Evolutionary conservation across 257 asterid genomes (phyloP).

Genomic region (Cordia subcordata): DNA sequence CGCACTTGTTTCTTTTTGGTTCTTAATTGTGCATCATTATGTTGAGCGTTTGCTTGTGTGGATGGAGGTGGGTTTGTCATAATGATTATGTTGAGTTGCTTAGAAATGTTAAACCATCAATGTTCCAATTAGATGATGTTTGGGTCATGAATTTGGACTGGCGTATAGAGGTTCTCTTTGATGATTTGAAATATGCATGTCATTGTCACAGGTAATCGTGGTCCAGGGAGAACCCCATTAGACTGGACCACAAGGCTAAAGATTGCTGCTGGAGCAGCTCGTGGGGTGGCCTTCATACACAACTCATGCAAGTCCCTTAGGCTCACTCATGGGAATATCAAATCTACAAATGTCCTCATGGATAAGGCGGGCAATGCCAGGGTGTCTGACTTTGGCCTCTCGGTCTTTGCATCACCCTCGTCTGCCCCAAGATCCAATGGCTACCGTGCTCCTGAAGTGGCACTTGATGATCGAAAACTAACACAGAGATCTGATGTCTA

Average conservation of each 20-base stretch:
- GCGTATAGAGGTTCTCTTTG: background rate
- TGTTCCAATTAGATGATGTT: too few species aligned
- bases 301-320: conserved; percentile 54
- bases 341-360: conserved; percentile 78
- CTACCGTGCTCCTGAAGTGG: conserved; percentile 77
- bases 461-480: conserved; percentile 48
- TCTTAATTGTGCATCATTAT: too few species aligned
- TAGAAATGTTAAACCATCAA: too few species aligned
- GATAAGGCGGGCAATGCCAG: conserved; percentile 58
- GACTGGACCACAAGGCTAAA: conserved; percentile 87
- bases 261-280: conserved; percentile 82
- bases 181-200: background rate
- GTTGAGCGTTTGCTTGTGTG: too few species aligned
- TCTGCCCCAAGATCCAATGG: conserved; percentile 57
- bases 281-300: conserved; percentile 71
- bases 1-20: too few species aligned
- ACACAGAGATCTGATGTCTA: conserved; percentile 74
- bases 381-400: conserved; percentile 78
- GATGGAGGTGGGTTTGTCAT: too few species aligned
- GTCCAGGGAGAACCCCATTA: conserved; percentile 91
- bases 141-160: too few species aligned
- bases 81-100: too few species aligned
- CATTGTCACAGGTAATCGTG: conserved; percentile 66
- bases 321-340: conserved; percentile 85
- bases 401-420: conserved; percentile 48